Evolutionary conservation across 2,329 filamentous ascomycete species (phyloP), one percentile per base, ranked within the genome.

Genomic region (Colletotrichum sp.): DNA sequence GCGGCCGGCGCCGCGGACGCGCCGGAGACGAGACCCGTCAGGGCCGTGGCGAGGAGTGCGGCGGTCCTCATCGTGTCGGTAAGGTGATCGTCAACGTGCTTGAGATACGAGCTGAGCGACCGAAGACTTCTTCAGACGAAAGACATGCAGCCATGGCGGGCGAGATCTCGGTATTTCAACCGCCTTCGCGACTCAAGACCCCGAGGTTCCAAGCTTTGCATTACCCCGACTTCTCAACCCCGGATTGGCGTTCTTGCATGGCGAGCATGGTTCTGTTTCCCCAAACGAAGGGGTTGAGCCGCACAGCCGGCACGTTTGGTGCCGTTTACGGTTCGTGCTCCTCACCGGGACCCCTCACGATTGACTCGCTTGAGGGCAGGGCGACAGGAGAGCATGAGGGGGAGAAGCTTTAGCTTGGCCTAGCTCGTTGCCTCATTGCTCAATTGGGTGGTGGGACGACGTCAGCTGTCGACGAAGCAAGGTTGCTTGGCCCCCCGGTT

Each of bases 401-500:
- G 62, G 30, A 39, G 21, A 26, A n/a, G 21, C n/a, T 24, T 16
- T 13, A 26, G 62, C 18, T 32, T 18, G 12, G 21, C 16, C 32
- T 24, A 26, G n/a, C 30, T 26, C 32, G 18, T 64, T 39, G 24
- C 34, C 44, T 62, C 30, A 62, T 57, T 36, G 67, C 34, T 60
- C 36, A 39, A 59, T 28, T 30, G 39, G 44, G 52, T 30, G 59
- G 18, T 24, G 13, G 55, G 34, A n/a, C 15, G 39, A 59, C 30
- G 63, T 72, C 62, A 65, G 49, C 24, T 67, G 69, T 68, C 64
- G 32, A 68, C 52, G 67, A 36, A 64, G 63, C 73, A 76, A 44
- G 73, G 73, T 39, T 7, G 36, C 44, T 49, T 5, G 8, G 5
- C 39, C 34, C 21, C 63, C 63, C 57, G 26, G 63, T 72, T 65